Conservation (phyloP, 352 stramenopile species). For the Pythium rishiriense region DNA sequence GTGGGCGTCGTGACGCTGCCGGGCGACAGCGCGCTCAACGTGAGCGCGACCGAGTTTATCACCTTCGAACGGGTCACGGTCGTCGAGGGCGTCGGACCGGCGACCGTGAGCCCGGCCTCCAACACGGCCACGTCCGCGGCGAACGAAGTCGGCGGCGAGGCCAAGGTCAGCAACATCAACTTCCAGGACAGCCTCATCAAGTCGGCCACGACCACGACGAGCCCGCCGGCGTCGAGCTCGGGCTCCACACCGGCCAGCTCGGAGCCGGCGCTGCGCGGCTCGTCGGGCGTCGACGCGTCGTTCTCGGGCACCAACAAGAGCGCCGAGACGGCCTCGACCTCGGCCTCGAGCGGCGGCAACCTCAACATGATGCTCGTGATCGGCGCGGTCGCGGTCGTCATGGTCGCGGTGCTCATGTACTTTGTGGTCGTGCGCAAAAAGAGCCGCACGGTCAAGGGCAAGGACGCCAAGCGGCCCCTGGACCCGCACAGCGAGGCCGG, state of each 20-base stretch:
- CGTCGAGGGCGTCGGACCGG: conserved; percentile 31
- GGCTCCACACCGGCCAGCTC: too few relatives aligned
- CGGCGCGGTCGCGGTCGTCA: conserved; percentile 5
- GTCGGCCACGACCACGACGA: background rate
- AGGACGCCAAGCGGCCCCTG: conserved; percentile 9
- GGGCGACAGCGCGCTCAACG: conserved; percentile 40
- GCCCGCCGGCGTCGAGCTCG: background rate
- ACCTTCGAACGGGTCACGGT: conserved; percentile 63
- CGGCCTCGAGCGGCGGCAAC: conserved; percentile 3
- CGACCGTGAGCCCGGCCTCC: conserved; percentile 11
- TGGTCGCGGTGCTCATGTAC: conserved; percentile 16
- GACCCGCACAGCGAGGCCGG: conserved; percentile 16
- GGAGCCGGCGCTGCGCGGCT: background rate
- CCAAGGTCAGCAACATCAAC: conserved; percentile 20
- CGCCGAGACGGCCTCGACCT: background rate
- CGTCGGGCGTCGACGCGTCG: conserved; percentile 14
- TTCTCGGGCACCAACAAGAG: conserved; percentile 22
- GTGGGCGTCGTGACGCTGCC: conserved; percentile 62
- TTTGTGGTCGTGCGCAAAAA: conserved; percentile 14
- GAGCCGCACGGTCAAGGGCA: conserved; percentile 8
- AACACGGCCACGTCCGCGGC: background rate
- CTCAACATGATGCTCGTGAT: conserved; percentile 21
- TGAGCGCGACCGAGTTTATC: conserved; percentile 71
- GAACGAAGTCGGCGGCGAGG: conserved; percentile 12
- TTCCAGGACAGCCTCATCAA: conserved; percentile 15